phyloP scores from a whole-genome alignment of 495 filamentous ascomycete species.

The Hypoxylon fuscum region DNA sequence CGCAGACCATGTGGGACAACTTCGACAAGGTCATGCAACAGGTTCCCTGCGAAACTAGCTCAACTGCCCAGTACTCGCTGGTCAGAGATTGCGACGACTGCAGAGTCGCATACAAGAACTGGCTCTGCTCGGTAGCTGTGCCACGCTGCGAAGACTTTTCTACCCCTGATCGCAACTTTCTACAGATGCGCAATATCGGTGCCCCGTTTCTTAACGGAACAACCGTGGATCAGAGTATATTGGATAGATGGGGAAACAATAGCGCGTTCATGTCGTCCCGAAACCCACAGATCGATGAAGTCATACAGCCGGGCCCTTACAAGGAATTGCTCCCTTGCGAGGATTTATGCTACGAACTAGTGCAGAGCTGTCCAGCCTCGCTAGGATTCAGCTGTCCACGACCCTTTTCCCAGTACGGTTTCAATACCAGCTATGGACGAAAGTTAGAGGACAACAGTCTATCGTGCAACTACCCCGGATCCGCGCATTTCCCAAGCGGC shows the following conservation, averaged over 20 bases:
- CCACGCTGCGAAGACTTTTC: conserved; percentile 89
- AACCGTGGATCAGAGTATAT: conserved; percentile 48
- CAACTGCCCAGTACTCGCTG: conserved; percentile 77
- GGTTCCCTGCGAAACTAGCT: conserved; percentile 80
- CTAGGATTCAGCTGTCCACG: conserved; percentile 82
- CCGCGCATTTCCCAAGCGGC: conserved; percentile 47
- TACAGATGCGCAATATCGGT: conserved; percentile 73
- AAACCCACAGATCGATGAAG: conserved; percentile 73
- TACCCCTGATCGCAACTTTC: conserved; percentile 55
- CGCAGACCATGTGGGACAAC: conserved; percentile 68
- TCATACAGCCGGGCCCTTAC: conserved; percentile 85
- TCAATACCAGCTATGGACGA: conserved; percentile 73
- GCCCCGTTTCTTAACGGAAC: conserved; percentile 75
- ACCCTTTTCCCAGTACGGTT: conserved; percentile 54
- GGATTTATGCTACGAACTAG: conserved; percentile 82
- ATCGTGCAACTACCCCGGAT: conserved; percentile 59
- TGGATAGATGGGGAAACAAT: conserved; percentile 29
- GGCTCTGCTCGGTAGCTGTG: conserved; percentile 93
- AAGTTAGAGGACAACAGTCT: conserved; percentile 5
- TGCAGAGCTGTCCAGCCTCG: conserved; percentile 82
- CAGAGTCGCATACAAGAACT: conserved; percentile 81
- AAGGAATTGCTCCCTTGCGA: conserved; percentile 90
- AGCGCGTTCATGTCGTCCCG: conserved; percentile 64
- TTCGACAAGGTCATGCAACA: conserved; percentile 85
- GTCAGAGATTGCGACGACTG: conserved; percentile 79